Conservation (phyloP, 495 filamentous ascomycete species). For the Niebla homalea region DNA sequence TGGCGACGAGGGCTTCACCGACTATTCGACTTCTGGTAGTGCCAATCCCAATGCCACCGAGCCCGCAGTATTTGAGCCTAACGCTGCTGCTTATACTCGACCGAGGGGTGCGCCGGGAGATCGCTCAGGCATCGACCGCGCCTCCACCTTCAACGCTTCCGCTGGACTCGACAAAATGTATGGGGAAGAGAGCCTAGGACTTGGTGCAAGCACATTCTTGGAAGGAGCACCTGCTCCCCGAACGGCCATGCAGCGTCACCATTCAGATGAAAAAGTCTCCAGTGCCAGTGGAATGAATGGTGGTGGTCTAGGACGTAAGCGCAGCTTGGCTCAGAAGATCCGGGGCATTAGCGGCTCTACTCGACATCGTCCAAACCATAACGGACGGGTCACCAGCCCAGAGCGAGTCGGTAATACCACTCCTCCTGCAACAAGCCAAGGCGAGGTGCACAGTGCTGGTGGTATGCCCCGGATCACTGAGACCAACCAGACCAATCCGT, state of each 20-base stretch:
- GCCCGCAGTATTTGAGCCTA: conserved; percentile 18
- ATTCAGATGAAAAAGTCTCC: conserved; percentile 45
- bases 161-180: conserved; percentile 56
- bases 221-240: conserved; percentile 86
- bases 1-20: conserved; percentile 71
- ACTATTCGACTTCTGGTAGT: conserved; percentile 43
- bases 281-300: conserved; percentile 24
- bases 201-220: conserved; percentile 91
- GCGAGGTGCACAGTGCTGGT: conserved; percentile 23
- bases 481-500: conserved; percentile 64
- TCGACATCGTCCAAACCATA: conserved; percentile 27
- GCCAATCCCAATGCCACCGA: conserved; percentile 28
- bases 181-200: conserved; percentile 67
- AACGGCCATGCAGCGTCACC: conserved; percentile 64
- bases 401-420: conserved; percentile 21
- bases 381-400: conserved; percentile 39
- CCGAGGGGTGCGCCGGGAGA: conserved; percentile 20
- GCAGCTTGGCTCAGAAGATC: conserved; percentile 80
- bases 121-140: conserved; percentile 23
- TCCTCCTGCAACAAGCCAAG: conserved; percentile 19
- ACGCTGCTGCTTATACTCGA: conserved; percentile 10
- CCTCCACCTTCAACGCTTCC: conserved; percentile 42
- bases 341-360: conserved; percentile 49
- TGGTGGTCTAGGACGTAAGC: conserved; percentile 74
- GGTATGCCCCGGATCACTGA: conserved; percentile 23